Evolutionary conservation across 768 basidiomycete species (phyloP), one percentile per base, ranked within the genome.

Genomic region (Cantharellus anzutake): DNA sequence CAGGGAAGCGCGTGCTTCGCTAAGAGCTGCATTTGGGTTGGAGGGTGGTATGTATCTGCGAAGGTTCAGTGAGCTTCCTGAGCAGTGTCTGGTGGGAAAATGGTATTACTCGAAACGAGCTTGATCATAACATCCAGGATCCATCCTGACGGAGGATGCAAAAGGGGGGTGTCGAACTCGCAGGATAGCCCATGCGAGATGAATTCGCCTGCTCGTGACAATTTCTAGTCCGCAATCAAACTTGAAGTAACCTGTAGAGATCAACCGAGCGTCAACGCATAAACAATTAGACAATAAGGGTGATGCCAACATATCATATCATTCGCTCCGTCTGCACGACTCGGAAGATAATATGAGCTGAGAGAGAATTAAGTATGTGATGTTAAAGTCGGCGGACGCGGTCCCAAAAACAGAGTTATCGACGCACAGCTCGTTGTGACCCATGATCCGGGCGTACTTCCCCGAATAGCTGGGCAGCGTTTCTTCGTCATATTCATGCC

Each of bases 281-380:
- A 65, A 37, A 75, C 63, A 41, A 76, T 70, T 37, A 60, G 50
- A 56, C 37, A 41, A 48, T 41, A n/a, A 29, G 51, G 39, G 29
- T 34, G 4, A 11, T 42, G 37, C 29, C 42, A 5, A 42, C 67
- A 79, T 62, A 65, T 87, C 88, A 91, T 91, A 67, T 91, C 88
- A 64, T 91, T 91, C 41, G 89, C 87, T 3, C 84, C 85, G 59
- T 73, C 78, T 53, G 80, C 81, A 16, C 88, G 75, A 2, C 81
- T 80, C 2, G 84, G 86, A 4, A 90, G 74, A 68, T 78, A 90
- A 70, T 88, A 91, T 0, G 84, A 85, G 29, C 80, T 86, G 60
- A 86, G 77, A 66, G 82, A 40, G 42, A 62, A 3, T 20, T 29
- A 39, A 4, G 5, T 5, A 7, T 55, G 5, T n/a, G n/a, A n/a